Percentiles rank a stretch among this genome's conserved stretches.
phyloP scores from a whole-genome alignment of 805 yeast species.

The Ogataea polymorpha region DNA sequence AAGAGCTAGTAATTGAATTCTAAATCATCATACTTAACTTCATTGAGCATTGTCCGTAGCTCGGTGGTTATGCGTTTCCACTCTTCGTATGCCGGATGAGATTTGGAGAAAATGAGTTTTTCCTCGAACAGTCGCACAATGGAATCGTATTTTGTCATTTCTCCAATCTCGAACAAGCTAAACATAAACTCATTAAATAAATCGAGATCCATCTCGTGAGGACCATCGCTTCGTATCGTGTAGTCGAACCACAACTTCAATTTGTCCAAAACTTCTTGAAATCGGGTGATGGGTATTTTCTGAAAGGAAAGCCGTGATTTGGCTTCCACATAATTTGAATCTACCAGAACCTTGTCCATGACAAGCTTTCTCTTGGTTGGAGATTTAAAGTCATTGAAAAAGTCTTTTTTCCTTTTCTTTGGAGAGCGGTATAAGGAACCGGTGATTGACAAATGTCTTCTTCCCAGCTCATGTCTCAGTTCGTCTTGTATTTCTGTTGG shows the following conservation, averaged over 20 bases:
- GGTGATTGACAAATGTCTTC: conserved; percentile 32
- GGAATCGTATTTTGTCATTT: conserved; percentile 17
- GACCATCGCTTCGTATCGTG: conserved; percentile 20
- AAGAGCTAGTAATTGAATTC: conserved; percentile 30
- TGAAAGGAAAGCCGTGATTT: conserved; percentile 22
- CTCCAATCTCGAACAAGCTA: conserved; percentile 22
- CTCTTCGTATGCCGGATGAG: conserved; percentile 10
- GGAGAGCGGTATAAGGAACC: conserved; percentile 22
- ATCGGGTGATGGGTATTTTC: conserved; percentile 18
- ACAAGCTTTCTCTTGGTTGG: conserved; percentile 4
- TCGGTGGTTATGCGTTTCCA: conserved; percentile 22
- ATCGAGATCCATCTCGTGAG: conserved; percentile 26
- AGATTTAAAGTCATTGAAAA: conserved; percentile 12
- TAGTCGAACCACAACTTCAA: conserved; percentile 26
- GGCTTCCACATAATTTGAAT: conserved; percentile 9
- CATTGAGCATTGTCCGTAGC: conserved; percentile 15
- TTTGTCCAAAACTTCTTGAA: conserved; percentile 12
- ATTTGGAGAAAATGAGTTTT: conserved; percentile 8
- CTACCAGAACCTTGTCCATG: conserved; percentile 6
- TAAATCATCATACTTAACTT: conserved; percentile 11
- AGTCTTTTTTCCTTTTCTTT: conserved; percentile 12
- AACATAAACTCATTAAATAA: conserved; percentile 30
- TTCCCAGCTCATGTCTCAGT: conserved; percentile 47
- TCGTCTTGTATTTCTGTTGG: conserved; percentile 69
- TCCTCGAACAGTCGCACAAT: conserved; percentile 18